Evolutionary conservation across 805 yeast species (phyloP).

Genomic region (Ogataea nitratoaversa): DNA sequence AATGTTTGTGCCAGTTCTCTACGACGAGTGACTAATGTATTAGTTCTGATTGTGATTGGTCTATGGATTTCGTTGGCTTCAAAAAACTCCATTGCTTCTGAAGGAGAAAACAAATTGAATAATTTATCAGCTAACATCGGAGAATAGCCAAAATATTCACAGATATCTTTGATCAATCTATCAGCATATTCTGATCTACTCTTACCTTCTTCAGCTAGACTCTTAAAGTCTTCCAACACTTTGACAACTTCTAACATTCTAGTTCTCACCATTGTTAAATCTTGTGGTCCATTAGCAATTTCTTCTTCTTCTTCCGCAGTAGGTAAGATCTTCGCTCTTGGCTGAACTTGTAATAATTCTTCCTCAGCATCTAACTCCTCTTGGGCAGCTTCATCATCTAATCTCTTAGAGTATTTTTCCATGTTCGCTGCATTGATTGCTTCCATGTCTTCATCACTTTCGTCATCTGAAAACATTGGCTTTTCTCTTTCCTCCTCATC

Average conservation of each 20-base stretch:
- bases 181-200: slow-evolving; percentile 80
- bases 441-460: slow-evolving; percentile 62
- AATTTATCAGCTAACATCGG: slow-evolving; percentile 90
- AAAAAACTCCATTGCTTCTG: slow-evolving; percentile 96
- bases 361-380: slow-evolving; percentile 61
- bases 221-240: slow-evolving; percentile 86
- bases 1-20: slow-evolving; percentile 93
- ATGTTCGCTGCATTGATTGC: slow-evolving; percentile 73
- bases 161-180: slow-evolving; percentile 78
- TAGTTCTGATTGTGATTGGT: slow-evolving; percentile 97
- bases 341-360: slow-evolving; percentile 62
- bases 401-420: slow-evolving; percentile 68
- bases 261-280: slow-evolving; percentile 78
- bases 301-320: slow-evolving; percentile 59
- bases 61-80: slow-evolving; percentile 98
- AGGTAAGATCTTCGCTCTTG: slow-evolving; percentile 76
- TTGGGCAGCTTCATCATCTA: slow-evolving; percentile 56
- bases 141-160: slow-evolving; percentile 91
- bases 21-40: slow-evolving; percentile 89
- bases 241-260: slow-evolving; percentile 94
- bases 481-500: slow-evolving; percentile 57
- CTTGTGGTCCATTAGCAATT: slow-evolving; percentile 55
- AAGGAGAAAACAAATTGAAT: slow-evolving; percentile 85
- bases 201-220: slow-evolving; percentile 76
- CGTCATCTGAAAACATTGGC: slow-evolving; percentile 83